Conservation (phyloP, 345 rosid genomes). For the Eucalyptus cladocalyx region DNA sequence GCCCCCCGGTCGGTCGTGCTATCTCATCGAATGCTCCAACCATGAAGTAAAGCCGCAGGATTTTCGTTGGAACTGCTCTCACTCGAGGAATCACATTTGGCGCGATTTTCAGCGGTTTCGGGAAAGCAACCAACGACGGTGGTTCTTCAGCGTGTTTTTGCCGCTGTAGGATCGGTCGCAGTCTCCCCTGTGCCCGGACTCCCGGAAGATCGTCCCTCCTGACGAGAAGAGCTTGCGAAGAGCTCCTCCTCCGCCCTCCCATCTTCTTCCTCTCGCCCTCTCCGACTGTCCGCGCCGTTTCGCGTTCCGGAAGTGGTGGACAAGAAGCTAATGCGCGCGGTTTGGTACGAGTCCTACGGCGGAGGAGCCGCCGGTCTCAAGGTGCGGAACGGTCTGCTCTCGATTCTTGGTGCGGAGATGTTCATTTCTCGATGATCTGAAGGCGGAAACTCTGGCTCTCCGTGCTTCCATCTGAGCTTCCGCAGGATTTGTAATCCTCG, state of each 20-base stretch:
- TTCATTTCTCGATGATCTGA: neutral
- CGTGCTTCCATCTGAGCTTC: neutral
- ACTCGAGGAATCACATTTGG: neutral
- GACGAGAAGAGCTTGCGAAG: neutral
- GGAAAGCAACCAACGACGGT: neutral
- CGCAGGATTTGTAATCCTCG: neutral
- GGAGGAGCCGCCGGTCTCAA: constrained; percentile 35
- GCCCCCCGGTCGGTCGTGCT: neutral
- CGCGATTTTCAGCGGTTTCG: neutral
- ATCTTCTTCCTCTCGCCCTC: neutral
- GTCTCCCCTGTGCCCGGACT: neutral
- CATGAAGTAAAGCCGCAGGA: neutral
- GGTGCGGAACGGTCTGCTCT: constrained; percentile 1
- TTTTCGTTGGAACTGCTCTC: neutral
- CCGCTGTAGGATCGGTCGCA: neutral
- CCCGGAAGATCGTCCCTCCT: neutral
- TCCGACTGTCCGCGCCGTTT: neutral
- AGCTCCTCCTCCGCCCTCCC: no score
- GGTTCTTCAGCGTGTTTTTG: neutral
- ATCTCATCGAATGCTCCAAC: neutral
- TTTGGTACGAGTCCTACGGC: constrained; percentile 23
- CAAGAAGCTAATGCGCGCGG: constrained; percentile 25
- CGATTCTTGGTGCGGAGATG: neutral
- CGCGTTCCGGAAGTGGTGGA: neutral
- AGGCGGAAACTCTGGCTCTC: neutral